Base-by-base conservation (phyloP, 257 asterid species). In the Solanum rostratum region DNA sequence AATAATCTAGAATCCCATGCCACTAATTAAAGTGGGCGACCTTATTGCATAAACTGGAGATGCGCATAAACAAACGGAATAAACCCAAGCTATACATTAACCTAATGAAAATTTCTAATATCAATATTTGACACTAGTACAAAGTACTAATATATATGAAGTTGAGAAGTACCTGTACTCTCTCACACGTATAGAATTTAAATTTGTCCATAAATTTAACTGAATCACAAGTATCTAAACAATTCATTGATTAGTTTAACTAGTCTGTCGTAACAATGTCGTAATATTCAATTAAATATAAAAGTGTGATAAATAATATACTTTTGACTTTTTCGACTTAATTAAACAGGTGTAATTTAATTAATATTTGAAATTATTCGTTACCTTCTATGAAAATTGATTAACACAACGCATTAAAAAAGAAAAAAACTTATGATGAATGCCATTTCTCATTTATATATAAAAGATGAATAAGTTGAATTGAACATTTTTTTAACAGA, bases 31-130 rank as follows among this genome's bases (percentile, higher is more conserved):
- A 69, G 84, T 85, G 80, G 41, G n/a, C 12, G 83, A 85, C 86
- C 79, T 24, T 73, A 52, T 79, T 27, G 39, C 7, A 22, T 15
- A 16, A 3, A 83, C 19, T 74, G 9, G 78, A 50, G 85, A 86
- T 81, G 79, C 84, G 89, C 86, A 87, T 81, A 70, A 68, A 66
- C 50, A 69, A 85, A 22, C 55, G 57, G 88, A 54, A 84, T 59
- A 84, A 86, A 86, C 86, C 87, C 30, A 27, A 18, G 8, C 7
- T 49, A 49, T 14, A 74, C n/a, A 30, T 29, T 79, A 85, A 50
- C 30, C 60, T 60, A 88, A 63, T 84, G 60, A 68, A 33, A 78
- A 9, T 33, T 46, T 53, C 8, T 37, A 59, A 19, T 49, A 79
- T 10, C 54, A 24, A 46, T 22, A 33, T 6, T 6, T 19, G 33